Conservation (phyloP, 768 basidiomycete species). For the Cystobasidium ongulense region DNA sequence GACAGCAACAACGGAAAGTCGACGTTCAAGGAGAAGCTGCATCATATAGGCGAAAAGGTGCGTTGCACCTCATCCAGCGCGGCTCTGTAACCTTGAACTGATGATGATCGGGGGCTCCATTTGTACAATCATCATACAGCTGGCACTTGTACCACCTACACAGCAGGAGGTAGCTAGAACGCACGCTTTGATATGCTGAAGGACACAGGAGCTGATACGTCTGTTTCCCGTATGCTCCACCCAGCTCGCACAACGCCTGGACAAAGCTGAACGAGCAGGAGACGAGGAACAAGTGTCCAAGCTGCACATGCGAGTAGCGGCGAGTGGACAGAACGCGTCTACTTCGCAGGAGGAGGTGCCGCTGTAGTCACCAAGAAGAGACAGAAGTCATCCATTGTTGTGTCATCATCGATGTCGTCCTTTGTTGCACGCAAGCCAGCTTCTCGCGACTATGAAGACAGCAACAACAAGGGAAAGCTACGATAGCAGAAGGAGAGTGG, state of each 20-base stretch:
- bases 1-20: neutral
- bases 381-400: neutral
- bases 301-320: conserved; percentile 12
- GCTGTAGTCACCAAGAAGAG: neutral
- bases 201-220: neutral
- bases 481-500: no score
- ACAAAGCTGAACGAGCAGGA: neutral
- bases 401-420: neutral
- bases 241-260: conserved; percentile 16
- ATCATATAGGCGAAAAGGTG: conserved; percentile 31
- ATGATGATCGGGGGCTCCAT: neutral
- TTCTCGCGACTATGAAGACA: no score
- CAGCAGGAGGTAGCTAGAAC: conserved; percentile 15
- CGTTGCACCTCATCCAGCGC: neutral
- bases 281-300: conserved; percentile 21
- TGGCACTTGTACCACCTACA: conserved; percentile 19
- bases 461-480: no score
- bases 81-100: neutral
- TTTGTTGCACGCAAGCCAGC: no score
- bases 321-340: conserved; percentile 11
- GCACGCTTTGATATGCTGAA: no score
- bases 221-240: no score
- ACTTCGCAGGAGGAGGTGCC: conserved; percentile 10
- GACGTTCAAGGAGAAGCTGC: conserved; percentile 28
- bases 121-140: neutral